These are phyloP conservation scores for Glycine tomentella DNA, from an alignment of 306 rosid genomes.

Conservation along the genomic window DNA sequence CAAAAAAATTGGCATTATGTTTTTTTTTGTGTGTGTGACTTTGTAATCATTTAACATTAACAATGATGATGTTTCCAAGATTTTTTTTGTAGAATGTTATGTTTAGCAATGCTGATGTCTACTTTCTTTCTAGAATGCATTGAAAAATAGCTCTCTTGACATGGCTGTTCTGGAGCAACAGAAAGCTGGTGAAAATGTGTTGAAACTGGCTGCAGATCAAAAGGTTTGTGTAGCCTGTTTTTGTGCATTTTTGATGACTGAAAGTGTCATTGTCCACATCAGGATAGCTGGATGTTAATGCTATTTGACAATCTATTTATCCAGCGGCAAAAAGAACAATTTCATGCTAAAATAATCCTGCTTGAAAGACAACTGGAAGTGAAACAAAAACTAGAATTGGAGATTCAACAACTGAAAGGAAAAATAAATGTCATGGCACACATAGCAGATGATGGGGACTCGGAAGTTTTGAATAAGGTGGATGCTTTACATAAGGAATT, in stretches of 20 bases:
- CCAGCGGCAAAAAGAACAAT: constrained; percentile 90
- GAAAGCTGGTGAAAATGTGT: constrained; percentile 75
- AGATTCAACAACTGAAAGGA: constrained; percentile 87
- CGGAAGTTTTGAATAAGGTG: constrained; percentile 74
- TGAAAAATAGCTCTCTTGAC: constrained; percentile 75
- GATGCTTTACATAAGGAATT: constrained; percentile 66
- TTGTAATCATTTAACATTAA: neutral
- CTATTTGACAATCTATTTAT: constrained; percentile 51
- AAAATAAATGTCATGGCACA: constrained; percentile 77
- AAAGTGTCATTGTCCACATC: constrained; percentile 44
- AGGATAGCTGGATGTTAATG: constrained; percentile 42
- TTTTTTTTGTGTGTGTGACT: constrained; percentile 7
- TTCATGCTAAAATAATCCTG: constrained; percentile 73
- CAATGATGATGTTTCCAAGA: constrained; percentile 11
- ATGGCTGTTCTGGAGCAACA: constrained; percentile 87
- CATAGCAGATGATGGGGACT: constrained; percentile 87
- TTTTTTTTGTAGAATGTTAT: constrained; percentile 36
- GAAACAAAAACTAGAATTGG: constrained; percentile 90
- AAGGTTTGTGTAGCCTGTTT: constrained; percentile 71
- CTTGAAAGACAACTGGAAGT: constrained; percentile 82
- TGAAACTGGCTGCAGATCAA: constrained; percentile 93
- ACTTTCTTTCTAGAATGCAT: constrained; percentile 63
- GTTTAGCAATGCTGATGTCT: constrained; percentile 40
- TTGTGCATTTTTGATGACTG: constrained; percentile 36
- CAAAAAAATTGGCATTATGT: constrained; percentile 42